Evolutionary conservation across 768 basidiomycete genomes (phyloP).

Genomic region (Auriculariales sp.): DNA sequence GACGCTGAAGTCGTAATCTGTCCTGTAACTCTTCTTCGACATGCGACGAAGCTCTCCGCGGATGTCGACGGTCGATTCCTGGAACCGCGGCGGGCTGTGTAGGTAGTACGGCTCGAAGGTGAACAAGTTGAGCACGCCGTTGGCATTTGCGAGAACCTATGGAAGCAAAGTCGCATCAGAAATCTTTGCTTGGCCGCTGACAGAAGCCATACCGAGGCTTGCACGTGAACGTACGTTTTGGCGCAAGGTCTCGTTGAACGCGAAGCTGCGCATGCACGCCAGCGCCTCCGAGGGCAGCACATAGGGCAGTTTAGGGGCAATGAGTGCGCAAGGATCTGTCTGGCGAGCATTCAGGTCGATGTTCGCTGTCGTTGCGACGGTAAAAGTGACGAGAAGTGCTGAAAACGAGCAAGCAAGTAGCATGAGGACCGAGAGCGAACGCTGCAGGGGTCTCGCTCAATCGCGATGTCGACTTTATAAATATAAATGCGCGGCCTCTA

Average conservation of each 20-base stretch:
- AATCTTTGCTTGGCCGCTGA: not conserved
- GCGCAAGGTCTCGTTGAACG: slow-evolving; percentile 41
- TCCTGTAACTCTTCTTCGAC: slow-evolving; percentile 34
- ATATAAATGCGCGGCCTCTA: too few species aligned
- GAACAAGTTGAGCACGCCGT: slow-evolving; percentile 31
- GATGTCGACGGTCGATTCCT: slow-evolving; percentile 40
- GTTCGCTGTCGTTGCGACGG: too few species aligned
- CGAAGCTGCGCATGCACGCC: slow-evolving; percentile 42
- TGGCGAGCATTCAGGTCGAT: slow-evolving; percentile 23
- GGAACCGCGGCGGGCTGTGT: slow-evolving; percentile 35
- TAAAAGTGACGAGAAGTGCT: too few species aligned
- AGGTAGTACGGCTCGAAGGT: slow-evolving; percentile 40
- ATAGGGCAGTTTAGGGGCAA: slow-evolving; percentile 15
- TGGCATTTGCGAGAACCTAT: slow-evolving; percentile 15
- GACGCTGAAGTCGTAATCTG: slow-evolving; percentile 51
- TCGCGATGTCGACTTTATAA: too few species aligned
- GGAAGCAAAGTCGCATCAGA: too few species aligned
- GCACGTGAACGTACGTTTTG: slow-evolving; percentile 34
- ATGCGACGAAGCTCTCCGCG: slow-evolving; percentile 32
- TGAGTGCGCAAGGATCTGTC: slow-evolving; percentile 11
- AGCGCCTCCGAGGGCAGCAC: slow-evolving; percentile 38
- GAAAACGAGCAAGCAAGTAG: too few species aligned
- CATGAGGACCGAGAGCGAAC: too few species aligned
- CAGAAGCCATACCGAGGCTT: too few species aligned
- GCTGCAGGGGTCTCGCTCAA: too few species aligned